Base-by-base conservation (phyloP, 2,329 filamentous ascomycete genomes). In the Neodidymelliopsis sp. region DNA sequence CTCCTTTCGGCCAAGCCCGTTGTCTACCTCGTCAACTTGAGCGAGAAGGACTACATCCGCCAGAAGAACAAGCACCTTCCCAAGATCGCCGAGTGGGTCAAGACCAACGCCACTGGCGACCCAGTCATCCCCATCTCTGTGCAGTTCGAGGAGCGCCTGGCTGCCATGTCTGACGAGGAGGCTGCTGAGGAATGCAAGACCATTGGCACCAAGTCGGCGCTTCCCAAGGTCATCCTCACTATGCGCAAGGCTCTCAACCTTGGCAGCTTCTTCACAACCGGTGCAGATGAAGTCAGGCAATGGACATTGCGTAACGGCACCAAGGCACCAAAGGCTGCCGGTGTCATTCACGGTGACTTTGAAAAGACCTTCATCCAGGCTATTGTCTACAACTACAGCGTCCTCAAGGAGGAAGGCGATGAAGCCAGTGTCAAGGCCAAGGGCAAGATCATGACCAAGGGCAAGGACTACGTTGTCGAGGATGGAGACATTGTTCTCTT, bases 61-160 rank as follows among this genome's bases (percentile, higher is more conserved):
- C 94, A 97, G 81, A 99, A 97, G 88, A 99, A 99, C 85, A 99
- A 99, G 86, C 86, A 99, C 78, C 84, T 99, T 46, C 84, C 89
- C 61, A 94, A 93, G 79, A 87, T 97, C 62, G 90, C 89, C 53
- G 89, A 94, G 73, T 99, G 94, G 94, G 86, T 97, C 75, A 96
- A 97, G 80, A 84, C 89, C 73, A 83, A 99, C 74, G 90, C 92
- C 5, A 75, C 85, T 42, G 91, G 91, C 49, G 92, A 97, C 70
- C 90, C 92, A 40, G 87, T 97, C 68, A 90, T 99, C 50, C 94
- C 93, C 54, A 87, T 99, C 67, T 97, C 94, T 1, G 89, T 97
- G 47, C 87, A 84, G 25, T 93, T 95, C 63, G 95, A 99, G 79
- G 92, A 97, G 74, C 90, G 94, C 56, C 81, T 99, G 19, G 90